Evolutionary conservation across 305 asterid species (phyloP).

Genomic region (Solanum aculeatissimum): DNA sequence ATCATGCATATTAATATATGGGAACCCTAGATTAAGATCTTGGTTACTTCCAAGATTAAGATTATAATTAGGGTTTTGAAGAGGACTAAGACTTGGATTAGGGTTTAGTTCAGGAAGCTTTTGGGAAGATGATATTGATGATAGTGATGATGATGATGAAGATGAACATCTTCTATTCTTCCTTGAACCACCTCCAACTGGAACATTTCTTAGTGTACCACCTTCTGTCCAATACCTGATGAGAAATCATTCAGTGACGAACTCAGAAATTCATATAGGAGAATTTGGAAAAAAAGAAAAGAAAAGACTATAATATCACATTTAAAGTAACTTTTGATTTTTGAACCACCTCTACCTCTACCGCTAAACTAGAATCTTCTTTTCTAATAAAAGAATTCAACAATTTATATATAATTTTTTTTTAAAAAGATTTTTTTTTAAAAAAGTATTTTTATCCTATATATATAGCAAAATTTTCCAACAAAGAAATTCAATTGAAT

Average conservation of each 20-base stretch:
- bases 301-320: neutral
- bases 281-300: neutral
- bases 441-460: neutral
- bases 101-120: conserved; percentile 39
- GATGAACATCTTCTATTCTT: conserved; percentile 42
- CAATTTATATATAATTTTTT: neutral
- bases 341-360: neutral
- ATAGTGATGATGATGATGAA: neutral
- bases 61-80: conserved; percentile 29
- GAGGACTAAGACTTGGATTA: conserved; percentile 3
- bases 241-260: neutral
- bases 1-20: conserved; percentile 11
- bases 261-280: neutral
- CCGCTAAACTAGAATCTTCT: neutral
- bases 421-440: too few species aligned
- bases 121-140: conserved; percentile 8
- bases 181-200: conserved; percentile 73
- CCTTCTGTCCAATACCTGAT: conserved; percentile 83
- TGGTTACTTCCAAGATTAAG: conserved; percentile 26
- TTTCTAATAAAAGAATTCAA: neutral
- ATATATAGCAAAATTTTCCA: neutral
- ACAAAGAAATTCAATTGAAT: neutral
- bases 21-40: conserved; percentile 47
- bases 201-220: conserved; percentile 69
- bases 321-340: neutral